Evolutionary conservation across 2,329 filamentous ascomycete genomes (phyloP).

Genomic region (Corinectria fuckeliana): DNA sequence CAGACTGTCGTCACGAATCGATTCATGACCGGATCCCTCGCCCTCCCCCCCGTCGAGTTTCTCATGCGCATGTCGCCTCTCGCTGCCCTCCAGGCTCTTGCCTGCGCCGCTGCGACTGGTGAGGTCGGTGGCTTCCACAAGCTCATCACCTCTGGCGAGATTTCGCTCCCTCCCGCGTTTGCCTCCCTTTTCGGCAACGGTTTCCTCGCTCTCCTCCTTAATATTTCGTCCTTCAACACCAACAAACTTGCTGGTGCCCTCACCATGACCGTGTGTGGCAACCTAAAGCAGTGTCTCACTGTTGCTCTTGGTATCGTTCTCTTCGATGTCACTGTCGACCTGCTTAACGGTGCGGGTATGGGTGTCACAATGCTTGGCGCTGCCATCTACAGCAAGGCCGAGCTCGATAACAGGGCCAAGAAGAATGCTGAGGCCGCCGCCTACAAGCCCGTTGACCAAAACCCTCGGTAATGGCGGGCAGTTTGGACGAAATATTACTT

Average conservation of each 20-base stretch:
- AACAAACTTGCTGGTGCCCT: slow-evolving; percentile 64
- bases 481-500: slow-evolving; percentile 13
- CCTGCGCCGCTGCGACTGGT: slow-evolving; percentile 58
- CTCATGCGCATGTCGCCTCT: slow-evolving; percentile 69
- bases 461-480: slow-evolving; percentile 28
- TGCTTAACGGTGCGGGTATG: slow-evolving; percentile 64
- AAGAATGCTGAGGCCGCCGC: slow-evolving; percentile 36
- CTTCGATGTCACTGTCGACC: slow-evolving; percentile 57
- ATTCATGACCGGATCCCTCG: slow-evolving; percentile 67
- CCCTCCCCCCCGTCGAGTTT: slow-evolving; percentile 64
- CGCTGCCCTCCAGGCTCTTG: slow-evolving; percentile 61
- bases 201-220: slow-evolving; percentile 60
- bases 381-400: slow-evolving; percentile 64
- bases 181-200: slow-evolving; percentile 58
- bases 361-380: slow-evolving; percentile 60
- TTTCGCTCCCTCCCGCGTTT: slow-evolving; percentile 46
- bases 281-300: slow-evolving; percentile 64
- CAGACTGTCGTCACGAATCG: slow-evolving; percentile 68
- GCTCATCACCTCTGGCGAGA: slow-evolving; percentile 44
- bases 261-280: slow-evolving; percentile 66
- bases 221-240: slow-evolving; percentile 63
- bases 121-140: slow-evolving; percentile 55
- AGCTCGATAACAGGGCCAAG: slow-evolving; percentile 56
- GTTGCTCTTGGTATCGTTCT: slow-evolving; percentile 60
- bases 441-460: slow-evolving; percentile 48